Base-by-base conservation (phyloP, 2,329 filamentous ascomycete species). In the Venturia asperata region DNA sequence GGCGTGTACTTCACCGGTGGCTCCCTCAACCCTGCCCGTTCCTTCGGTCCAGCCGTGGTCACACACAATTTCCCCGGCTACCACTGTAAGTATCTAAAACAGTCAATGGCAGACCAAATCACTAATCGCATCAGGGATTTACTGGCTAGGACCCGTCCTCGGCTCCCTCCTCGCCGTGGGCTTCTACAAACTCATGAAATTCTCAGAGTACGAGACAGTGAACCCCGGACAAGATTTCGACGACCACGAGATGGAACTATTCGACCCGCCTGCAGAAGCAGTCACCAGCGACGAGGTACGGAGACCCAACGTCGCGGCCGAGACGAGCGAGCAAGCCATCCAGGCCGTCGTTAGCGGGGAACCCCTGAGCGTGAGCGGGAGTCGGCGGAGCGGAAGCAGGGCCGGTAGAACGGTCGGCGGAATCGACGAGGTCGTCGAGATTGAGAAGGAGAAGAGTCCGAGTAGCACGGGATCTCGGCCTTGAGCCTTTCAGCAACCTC, bases 351-450 rank as follows among this genome's bases (percentile, higher is more conserved):
- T 45, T 15, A 61, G 21, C 39, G 60, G 60, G 10, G 60, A 43
- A 5, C n/a, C 39, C 1, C 21, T 61, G 37, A 42, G 42, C n/a
- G 19, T 9, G 5, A 61, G n/a, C 21, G 60, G 5, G 72, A 78
- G 75, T 34, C 30, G 52, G 21, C 21, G 1, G 24, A 27, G 24
- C 6, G 60, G 60, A n/a, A 42, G 39, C 13, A 61, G 27, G 27
- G n/a, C 15, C n/a, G 27, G 39, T 21, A 61, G 42, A 15, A 45
- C 42, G 1, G 10, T 43, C 17, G 60, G 60, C n/a, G 60, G 60
- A 1, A 27, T 43, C n/a, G 52, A 58, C 30, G 60, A 42, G n/a
- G 60, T 45, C 1, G 7, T 45, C 9, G 39, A 61, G 27, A 21
- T 61, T 17, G 60, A 61, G 37, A 61, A 43, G 15, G 60, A 61